These are phyloP conservation scores for Cryphonectria carpinicola DNA, from an alignment of 2,329 filamentous ascomycete genomes.

Conservation along the genomic window DNA sequence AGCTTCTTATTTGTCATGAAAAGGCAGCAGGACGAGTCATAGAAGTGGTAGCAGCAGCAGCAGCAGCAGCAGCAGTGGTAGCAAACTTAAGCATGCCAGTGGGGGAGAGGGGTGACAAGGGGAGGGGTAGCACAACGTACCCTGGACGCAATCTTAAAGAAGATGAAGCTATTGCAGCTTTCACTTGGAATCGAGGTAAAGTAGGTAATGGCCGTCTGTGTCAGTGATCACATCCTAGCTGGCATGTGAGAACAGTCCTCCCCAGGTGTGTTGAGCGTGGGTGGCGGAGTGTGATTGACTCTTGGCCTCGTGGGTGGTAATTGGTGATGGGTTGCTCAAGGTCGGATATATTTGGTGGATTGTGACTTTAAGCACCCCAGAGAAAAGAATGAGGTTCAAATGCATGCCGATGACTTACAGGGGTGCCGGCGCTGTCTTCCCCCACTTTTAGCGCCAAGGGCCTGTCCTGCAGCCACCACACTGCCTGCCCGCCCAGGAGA, in stretches of 20 bases:
- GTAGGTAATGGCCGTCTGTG: constrained; percentile 14
- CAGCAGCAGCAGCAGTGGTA: neutral
- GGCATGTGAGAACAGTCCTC: constrained; percentile 10
- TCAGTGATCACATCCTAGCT: constrained; percentile 28
- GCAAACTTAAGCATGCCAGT: constrained; percentile 15
- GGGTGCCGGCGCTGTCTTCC: neutral
- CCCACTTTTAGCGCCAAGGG: constrained; percentile 11
- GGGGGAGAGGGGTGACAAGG: neutral
- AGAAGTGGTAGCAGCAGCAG: neutral
- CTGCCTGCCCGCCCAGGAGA: neutral
- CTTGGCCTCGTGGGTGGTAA: constrained; percentile 9
- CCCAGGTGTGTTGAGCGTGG: constrained; percentile 12
- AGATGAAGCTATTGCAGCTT: constrained; percentile 17
- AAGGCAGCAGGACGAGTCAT: too few species aligned
- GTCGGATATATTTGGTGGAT: neutral
- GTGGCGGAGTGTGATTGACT: constrained; percentile 10
- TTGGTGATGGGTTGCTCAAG: constrained; percentile 9
- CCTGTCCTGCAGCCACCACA: neutral
- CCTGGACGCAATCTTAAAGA: constrained; percentile 7
- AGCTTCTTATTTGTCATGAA: neutral
- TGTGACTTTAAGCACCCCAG: neutral
- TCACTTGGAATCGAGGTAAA: constrained; percentile 18
- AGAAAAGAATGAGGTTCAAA: constrained; percentile 22
- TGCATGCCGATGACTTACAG: constrained; percentile 14
- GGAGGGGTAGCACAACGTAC: constrained; percentile 9